Conservation (phyloP, 345 rosid genomes). For the Aurinia saxatilis region DNA sequence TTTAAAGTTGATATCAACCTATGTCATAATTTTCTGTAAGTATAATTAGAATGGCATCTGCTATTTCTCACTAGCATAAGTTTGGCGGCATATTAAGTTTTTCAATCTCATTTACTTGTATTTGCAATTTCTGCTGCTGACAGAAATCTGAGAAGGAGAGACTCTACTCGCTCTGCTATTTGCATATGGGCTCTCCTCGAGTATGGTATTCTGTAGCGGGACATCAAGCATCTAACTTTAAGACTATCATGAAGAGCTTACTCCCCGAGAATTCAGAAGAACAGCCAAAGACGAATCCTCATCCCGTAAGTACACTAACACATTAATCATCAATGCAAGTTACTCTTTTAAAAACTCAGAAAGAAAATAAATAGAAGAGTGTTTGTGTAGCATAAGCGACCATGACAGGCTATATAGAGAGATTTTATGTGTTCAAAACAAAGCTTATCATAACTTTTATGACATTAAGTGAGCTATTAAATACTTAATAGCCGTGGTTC, state of each 20-base stretch:
- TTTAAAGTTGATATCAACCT: too few species aligned
- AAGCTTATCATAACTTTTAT: too few species aligned
- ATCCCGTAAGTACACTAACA: constrained; percentile 37
- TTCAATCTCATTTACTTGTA: too few species aligned
- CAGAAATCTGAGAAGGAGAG: constrained; percentile 68
- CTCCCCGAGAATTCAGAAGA: constrained; percentile 20
- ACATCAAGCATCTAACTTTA: constrained; percentile 35
- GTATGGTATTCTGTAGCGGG: constrained; percentile 58
- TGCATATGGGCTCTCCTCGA: constrained; percentile 65
- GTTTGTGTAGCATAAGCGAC: too few species aligned
- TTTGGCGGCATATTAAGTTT: too few species aligned
- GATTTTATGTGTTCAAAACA: too few species aligned
- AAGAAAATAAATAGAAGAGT: neutral
- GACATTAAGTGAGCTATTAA: too few species aligned
- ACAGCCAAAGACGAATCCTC: constrained; percentile 23
- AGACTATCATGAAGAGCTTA: constrained; percentile 32
- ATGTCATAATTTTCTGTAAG: too few species aligned
- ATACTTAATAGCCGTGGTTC: neutral
- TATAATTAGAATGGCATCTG: too few species aligned
- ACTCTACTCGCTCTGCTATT: constrained; percentile 49
- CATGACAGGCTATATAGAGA: too few species aligned
- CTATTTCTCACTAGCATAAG: too few species aligned
- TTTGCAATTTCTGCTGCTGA: constrained; percentile 7
- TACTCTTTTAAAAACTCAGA: neutral
- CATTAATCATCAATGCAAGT: neutral